A percentile compares a stretch with the other conserved stretches of the same genome.
These are phyloP conservation scores for Diaporthe vaccinii DNA, from an alignment of 2,329 filamentous ascomycete species.

Conservation along the genomic window DNA sequence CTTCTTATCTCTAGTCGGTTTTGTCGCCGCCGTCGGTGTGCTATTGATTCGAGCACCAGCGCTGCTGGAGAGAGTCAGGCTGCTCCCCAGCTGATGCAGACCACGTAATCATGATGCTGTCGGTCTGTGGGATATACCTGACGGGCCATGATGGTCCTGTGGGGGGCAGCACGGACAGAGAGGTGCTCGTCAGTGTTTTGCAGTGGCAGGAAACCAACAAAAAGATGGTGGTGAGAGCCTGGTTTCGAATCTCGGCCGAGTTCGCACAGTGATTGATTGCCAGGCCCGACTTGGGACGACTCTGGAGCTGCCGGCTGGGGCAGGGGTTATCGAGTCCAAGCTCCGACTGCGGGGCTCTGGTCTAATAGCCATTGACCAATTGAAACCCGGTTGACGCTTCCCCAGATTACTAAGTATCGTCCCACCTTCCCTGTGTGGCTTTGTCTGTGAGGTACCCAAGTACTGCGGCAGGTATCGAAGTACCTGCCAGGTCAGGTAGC, in stretches of 20 bases:
- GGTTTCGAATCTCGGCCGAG: constrained; percentile 20
- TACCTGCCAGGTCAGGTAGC: not conserved
- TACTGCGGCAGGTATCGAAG: not conserved
- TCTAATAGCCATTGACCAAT: constrained; percentile 23
- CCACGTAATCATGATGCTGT: constrained; percentile 11
- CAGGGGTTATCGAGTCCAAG: not conserved
- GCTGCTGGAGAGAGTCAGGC: constrained; percentile 19
- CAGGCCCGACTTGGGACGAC: not conserved
- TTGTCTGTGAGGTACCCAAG: not conserved
- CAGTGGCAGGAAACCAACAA: not conserved
- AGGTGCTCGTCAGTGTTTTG: not conserved
- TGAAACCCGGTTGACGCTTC: not conserved
- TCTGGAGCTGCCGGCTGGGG: not conserved
- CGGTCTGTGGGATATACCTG: not conserved
- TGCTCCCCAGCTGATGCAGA: not conserved
- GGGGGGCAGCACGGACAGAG: not conserved
- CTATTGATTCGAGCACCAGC: not conserved
- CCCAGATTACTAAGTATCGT: constrained; percentile 35
- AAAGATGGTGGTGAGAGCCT: not conserved
- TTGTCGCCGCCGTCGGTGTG: not conserved
- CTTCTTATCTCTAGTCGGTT: constrained; percentile 3
- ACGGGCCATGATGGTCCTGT: not conserved
- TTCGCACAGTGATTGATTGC: constrained; percentile 30
- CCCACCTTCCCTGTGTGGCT: not conserved
- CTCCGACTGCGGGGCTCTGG: constrained; percentile 21